These are phyloP conservation scores for Fusarium nematophilum DNA, from an alignment of 2,329 filamentous ascomycete species.

Conservation along the genomic window DNA sequence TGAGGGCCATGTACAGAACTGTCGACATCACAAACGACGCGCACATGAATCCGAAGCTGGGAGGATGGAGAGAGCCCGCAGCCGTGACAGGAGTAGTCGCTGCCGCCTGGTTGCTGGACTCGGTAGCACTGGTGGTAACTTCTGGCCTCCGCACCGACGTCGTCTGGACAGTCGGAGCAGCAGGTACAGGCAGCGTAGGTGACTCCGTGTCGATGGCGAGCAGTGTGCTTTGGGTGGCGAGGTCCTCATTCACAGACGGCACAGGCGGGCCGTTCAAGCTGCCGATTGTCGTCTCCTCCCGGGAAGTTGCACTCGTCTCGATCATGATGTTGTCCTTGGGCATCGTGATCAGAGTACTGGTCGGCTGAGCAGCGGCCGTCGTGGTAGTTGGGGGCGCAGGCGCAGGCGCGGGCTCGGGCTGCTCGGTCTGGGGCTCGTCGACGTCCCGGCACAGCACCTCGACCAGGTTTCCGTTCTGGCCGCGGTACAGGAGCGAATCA, in stretches of 20 bases:
- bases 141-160: conserved; percentile 24
- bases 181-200: conserved; percentile 31
- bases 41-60: conserved; percentile 28
- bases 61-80: conserved; percentile 24
- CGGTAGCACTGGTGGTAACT: conserved; percentile 7
- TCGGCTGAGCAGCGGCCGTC: not conserved
- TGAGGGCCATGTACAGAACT: conserved; percentile 30
- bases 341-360: conserved; percentile 15
- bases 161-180: conserved; percentile 18
- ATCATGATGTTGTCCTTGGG: conserved; percentile 28
- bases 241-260: conserved; percentile 30
- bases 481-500: conserved; percentile 52
- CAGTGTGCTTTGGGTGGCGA: conserved; percentile 34
- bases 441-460: conserved; percentile 48
- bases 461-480: conserved; percentile 52
- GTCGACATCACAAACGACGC: conserved; percentile 32
- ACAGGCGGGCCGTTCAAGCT: conserved; percentile 19
- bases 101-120: conserved; percentile 7
- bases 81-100: conserved; percentile 24
- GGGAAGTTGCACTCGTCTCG: conserved; percentile 22
- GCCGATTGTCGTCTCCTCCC: not conserved
- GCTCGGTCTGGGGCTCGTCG: conserved; percentile 24
- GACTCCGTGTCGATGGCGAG: conserved; percentile 37
- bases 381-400: not conserved
- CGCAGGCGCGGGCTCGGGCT: conserved; percentile 13